These are phyloP conservation scores for Zasmidium angulare DNA, from an alignment of 2,329 filamentous ascomycete species.

Conservation along the genomic window DNA sequence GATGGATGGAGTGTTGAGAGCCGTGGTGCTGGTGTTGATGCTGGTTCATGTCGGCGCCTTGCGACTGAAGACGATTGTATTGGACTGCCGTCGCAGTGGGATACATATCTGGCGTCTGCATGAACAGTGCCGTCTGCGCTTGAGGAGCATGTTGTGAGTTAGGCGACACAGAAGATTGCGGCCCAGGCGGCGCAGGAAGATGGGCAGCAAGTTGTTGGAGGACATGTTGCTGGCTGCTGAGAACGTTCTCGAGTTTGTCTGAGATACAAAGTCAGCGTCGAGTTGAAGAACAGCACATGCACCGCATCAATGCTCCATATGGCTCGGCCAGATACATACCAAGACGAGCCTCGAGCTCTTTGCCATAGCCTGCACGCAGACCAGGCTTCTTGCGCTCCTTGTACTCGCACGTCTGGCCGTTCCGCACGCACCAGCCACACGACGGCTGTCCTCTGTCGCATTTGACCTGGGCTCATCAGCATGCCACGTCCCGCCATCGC, in stretches of 20 bases:
- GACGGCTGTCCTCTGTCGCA: slow-evolving; percentile 74
- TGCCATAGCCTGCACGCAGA: slow-evolving; percentile 52
- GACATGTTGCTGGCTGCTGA: slow-evolving; percentile 47
- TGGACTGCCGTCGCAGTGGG: slow-evolving; percentile 29
- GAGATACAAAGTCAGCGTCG: background rate
- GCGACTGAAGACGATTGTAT: slow-evolving; percentile 21
- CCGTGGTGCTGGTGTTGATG: slow-evolving; percentile 24
- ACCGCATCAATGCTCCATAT: background rate
- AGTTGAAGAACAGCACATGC: background rate
- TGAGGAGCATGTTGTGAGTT: slow-evolving; percentile 44
- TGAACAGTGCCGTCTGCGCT: slow-evolving; percentile 47
- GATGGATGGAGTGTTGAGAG: slow-evolving; percentile 21
- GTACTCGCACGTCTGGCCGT: slow-evolving; percentile 67
- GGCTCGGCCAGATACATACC: slow-evolving; percentile 37
- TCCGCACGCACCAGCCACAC: slow-evolving; percentile 71
- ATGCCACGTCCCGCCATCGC: background rate
- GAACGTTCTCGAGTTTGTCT: slow-evolving; percentile 49
- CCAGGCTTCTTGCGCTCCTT: slow-evolving; percentile 71
- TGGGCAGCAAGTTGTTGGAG: slow-evolving; percentile 43
- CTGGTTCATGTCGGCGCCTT: slow-evolving; percentile 13
- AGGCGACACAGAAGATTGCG: slow-evolving; percentile 16
- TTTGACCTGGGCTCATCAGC: slow-evolving; percentile 46
- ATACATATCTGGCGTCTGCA: slow-evolving; percentile 45
- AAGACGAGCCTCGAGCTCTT: slow-evolving; percentile 61
- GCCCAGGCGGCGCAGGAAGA: slow-evolving; percentile 21